phyloP scores from a whole-genome alignment of 805 yeast genomes.

The Wickerhamomyces hampshirensis region DNA sequence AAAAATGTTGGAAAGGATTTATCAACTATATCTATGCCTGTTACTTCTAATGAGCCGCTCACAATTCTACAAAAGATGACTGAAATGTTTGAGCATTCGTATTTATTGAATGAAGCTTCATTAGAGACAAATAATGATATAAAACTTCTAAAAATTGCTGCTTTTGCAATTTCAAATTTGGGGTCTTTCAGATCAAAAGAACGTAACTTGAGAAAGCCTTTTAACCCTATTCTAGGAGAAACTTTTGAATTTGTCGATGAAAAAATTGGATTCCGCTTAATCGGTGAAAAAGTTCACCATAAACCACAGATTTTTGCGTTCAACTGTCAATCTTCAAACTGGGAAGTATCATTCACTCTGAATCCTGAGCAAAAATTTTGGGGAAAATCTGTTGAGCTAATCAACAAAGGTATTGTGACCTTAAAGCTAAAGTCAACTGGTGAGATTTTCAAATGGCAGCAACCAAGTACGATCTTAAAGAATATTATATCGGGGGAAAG shows the following conservation, averaged over 20 bases:
- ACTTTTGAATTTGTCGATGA: slow-evolving; percentile 87
- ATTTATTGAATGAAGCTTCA: slow-evolving; percentile 58
- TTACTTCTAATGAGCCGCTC: slow-evolving; percentile 87
- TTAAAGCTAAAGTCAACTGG: slow-evolving; percentile 56
- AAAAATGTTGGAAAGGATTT: slow-evolving; percentile 93
- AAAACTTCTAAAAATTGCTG: slow-evolving; percentile 64
- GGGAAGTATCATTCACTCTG: slow-evolving; percentile 66
- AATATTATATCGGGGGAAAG: slow-evolving; percentile 94
- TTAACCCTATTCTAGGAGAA: slow-evolving; percentile 92
- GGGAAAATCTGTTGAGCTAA: slow-evolving; percentile 89
- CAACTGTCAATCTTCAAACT: slow-evolving; percentile 63
- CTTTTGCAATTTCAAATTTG: slow-evolving; percentile 74
- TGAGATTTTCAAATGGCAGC: slow-evolving; percentile 70
- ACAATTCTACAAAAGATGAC: slow-evolving; percentile 75
- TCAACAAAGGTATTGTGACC: slow-evolving; percentile 64
- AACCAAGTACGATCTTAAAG: slow-evolving; percentile 77
- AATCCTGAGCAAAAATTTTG: slow-evolving; percentile 85
- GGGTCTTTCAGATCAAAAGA: slow-evolving; percentile 70
- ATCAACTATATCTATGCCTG: slow-evolving; percentile 86
- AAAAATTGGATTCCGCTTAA: slow-evolving; percentile 65
- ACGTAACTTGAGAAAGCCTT: slow-evolving; percentile 82
- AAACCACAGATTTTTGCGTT: slow-evolving; percentile 84
- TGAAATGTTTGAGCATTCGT: slow-evolving; percentile 75
- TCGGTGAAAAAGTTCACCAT: slow-evolving; percentile 85
- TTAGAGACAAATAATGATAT: slow-evolving; percentile 41